A percentile compares a stretch with the other conserved stretches of the same genome.
phyloP scores from a whole-genome alignment of 805 yeast genomes.

The Ascoidea asiatica region DNA sequence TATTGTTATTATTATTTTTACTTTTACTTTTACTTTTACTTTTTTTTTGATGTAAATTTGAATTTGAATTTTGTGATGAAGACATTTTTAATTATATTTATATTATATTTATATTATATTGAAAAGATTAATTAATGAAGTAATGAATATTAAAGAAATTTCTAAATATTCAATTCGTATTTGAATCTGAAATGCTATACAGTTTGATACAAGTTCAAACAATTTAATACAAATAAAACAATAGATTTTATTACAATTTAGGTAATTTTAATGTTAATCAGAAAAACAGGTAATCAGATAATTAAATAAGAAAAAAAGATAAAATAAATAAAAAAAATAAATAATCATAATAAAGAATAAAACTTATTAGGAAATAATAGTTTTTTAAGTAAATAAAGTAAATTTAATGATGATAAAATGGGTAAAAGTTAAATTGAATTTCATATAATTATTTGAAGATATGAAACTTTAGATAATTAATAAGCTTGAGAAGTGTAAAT shows the following conservation, averaged over 20 bases:
- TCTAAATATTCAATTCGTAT: too few species aligned
- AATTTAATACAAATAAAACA: constrained; percentile 1
- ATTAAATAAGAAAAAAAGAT: neutral
- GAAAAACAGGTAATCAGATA: neutral
- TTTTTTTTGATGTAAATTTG: too few species aligned
- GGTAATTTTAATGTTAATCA: neutral
- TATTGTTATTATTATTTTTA: too few species aligned
- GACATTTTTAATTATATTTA: too few species aligned
- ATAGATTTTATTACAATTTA: neutral
- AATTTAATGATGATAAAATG: neutral
- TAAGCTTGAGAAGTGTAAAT: neutral
- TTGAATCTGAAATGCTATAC: too few species aligned
- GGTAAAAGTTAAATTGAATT: neutral
- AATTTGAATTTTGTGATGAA: too few species aligned
- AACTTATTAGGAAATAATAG: too few species aligned
- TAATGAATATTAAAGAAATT: too few species aligned
- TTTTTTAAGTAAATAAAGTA: neutral
- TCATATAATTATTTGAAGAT: neutral
- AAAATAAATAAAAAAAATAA: neutral
- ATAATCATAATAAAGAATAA: neutral
- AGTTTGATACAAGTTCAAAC: constrained; percentile 2
- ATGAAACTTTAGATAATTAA: neutral
- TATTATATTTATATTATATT: too few species aligned
- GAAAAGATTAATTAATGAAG: too few species aligned
- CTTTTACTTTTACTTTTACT: too few species aligned